A percentile compares a stretch with the other conserved stretches of the same genome.
These are phyloP conservation scores for Salix arbutifolia DNA, from an alignment of 345 rosid species.

Conservation along the genomic window DNA sequence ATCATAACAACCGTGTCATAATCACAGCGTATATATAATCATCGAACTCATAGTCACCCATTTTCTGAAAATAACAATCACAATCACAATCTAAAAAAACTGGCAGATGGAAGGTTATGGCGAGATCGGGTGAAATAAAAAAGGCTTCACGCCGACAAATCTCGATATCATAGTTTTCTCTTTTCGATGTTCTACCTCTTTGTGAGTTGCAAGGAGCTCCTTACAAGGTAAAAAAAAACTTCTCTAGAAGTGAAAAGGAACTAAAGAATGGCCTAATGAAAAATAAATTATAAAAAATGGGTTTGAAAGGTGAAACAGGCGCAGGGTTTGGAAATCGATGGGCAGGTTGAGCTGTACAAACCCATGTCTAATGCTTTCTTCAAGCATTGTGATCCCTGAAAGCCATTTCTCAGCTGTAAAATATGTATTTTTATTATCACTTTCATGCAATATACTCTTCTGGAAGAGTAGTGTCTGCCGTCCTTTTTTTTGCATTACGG, in stretches of 20 bases:
- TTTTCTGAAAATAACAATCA: neutral
- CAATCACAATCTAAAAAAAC: neutral
- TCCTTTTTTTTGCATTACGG: no score
- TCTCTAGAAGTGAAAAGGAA: neutral
- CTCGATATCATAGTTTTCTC: neutral
- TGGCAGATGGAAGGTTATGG: neutral
- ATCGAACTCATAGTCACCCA: neutral
- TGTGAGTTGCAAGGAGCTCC: neutral
- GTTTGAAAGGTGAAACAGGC: neutral
- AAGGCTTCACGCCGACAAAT: neutral
- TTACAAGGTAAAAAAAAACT: neutral
- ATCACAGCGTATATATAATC: neutral
- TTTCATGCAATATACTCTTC: conserved; percentile 24
- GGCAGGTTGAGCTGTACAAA: conserved; percentile 10
- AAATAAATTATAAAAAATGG: neutral
- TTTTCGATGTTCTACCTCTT: neutral
- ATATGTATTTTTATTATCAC: conserved; percentile 1
- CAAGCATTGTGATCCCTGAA: conserved; percentile 30
- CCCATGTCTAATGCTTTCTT: neutral
- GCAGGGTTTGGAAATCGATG: conserved; percentile 2
- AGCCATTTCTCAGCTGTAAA: conserved; percentile 38
- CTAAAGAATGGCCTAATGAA: neutral
- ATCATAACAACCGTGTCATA: neutral
- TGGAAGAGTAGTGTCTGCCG: conserved; percentile 19
- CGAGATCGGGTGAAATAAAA: neutral